phyloP scores from a whole-genome alignment of 176 grass and related monocot genomes.

The Microstegium vimineum region DNA sequence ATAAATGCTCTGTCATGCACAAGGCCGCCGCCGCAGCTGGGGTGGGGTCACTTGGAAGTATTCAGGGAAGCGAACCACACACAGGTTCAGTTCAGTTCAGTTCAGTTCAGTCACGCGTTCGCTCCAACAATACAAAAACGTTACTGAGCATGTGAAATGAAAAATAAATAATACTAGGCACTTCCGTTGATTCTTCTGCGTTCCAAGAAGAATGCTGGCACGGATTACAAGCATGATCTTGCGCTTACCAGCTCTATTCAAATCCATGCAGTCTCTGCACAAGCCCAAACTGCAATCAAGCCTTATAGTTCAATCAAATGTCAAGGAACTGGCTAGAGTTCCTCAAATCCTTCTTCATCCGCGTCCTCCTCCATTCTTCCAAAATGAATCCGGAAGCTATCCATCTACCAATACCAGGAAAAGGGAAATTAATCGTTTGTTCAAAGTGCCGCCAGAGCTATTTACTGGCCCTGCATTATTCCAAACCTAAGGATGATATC shows the following conservation, averaged over 20 bases:
- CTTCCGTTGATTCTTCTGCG: neutral
- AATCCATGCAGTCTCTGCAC: neutral
- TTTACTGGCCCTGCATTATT: conserved; percentile 7
- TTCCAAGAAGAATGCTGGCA: neutral
- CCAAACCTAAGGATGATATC: neutral
- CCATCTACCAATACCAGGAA: conserved; percentile 39
- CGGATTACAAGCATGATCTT: neutral
- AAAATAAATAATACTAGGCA: neutral
- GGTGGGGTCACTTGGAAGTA: no score
- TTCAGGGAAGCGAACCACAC: neutral
- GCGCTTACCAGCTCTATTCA: neutral
- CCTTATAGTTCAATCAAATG: neutral
- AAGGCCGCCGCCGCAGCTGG: no score
- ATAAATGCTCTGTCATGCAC: no score
- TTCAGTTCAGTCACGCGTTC: neutral
- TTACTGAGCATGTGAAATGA: neutral
- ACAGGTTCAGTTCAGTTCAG: neutral
- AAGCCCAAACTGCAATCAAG: neutral
- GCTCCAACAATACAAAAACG: neutral
- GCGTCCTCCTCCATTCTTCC: conserved; percentile 57
- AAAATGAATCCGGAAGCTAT: conserved; percentile 56
- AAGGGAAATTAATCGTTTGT: neutral
- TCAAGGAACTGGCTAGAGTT: conserved; percentile 25
- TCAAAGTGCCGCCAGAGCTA: neutral
- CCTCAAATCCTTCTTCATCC: conserved; percentile 66